A percentile compares a stretch with the other conserved stretches of the same genome.
Evolutionary conservation across 768 basidiomycete genomes (phyloP).

Genomic region (Cystobasidium onofrii): DNA sequence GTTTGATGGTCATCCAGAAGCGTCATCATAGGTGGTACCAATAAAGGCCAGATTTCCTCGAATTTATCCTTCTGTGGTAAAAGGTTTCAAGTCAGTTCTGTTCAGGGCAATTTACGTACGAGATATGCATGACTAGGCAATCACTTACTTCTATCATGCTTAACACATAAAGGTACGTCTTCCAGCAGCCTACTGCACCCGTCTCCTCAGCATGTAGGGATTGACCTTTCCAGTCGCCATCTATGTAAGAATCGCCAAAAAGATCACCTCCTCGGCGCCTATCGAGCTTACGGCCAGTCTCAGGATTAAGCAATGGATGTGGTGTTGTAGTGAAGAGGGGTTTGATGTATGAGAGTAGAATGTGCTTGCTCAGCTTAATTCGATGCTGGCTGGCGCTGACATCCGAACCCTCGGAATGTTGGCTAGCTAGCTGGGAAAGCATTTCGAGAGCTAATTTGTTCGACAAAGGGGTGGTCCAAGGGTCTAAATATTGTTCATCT

Average conservation of each 20-base stretch:
- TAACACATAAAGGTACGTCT: not conserved
- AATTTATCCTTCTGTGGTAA: conserved; percentile 1
- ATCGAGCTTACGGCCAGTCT: conserved; percentile 11
- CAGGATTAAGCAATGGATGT: conserved; percentile 22
- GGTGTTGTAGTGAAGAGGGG: conserved; percentile 11
- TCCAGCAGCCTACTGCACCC: conserved; percentile 27
- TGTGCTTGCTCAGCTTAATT: not conserved
- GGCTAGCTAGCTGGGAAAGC: not conserved
- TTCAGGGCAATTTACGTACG: not conserved
- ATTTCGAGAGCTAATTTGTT: not conserved
- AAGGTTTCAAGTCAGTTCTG: not conserved
- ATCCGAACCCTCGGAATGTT: not conserved
- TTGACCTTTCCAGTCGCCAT: conserved; percentile 11
- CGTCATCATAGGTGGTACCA: conserved; percentile 32
- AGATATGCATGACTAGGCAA: not conserved
- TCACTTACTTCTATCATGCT: not conserved
- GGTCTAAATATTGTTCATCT: not conserved
- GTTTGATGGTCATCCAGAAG: conserved; percentile 32
- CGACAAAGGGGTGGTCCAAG: not conserved
- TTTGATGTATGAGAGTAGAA: conserved; percentile 20
- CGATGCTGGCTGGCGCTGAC: not conserved
- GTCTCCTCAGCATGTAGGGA: not conserved
- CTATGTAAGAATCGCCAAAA: not conserved
- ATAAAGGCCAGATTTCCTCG: conserved; percentile 19
- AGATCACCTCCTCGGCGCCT: conserved; percentile 18